Percentiles rank a stretch among this genome's conserved stretches.
Conservation (phyloP, 495 filamentous ascomycete species). For the Penicillium samsonianum region DNA sequence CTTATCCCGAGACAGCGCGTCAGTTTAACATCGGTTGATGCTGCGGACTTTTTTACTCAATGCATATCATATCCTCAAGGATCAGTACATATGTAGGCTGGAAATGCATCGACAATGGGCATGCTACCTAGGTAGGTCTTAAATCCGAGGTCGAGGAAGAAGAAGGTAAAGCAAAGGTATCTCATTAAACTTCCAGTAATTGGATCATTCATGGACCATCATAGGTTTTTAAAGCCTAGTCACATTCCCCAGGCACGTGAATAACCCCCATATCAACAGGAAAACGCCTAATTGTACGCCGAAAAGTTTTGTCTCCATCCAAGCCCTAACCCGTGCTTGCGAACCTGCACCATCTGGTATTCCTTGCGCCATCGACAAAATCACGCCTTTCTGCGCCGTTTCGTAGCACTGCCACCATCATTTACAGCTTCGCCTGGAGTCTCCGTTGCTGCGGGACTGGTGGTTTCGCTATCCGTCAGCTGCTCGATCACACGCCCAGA, state of each 20-base stretch:
- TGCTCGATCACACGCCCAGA: slow-evolving; percentile 45
- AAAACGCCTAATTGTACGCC: slow-evolving; percentile 10
- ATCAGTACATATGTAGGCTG: too few species aligned
- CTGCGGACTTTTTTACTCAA: too few species aligned
- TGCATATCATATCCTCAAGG: too few species aligned
- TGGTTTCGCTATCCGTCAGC: slow-evolving; percentile 50
- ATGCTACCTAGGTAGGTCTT: too few species aligned
- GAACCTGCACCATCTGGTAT: background rate
- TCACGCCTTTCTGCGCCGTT: slow-evolving; percentile 44
- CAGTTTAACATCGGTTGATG: too few species aligned
- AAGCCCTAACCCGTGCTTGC: background rate
- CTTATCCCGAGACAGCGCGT: too few species aligned
- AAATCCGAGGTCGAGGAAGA: too few species aligned
- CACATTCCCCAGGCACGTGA: background rate
- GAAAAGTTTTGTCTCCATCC: slow-evolving; percentile 1
- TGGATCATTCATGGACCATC: slow-evolving; percentile 10
- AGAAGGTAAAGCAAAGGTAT: slow-evolving; percentile 8
- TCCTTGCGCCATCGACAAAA: background rate
- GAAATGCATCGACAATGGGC: too few species aligned
- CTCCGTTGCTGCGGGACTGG: slow-evolving; percentile 43
- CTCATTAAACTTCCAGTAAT: slow-evolving; percentile 2
- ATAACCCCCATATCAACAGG: slow-evolving; percentile 4
- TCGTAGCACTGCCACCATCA: slow-evolving; percentile 34
- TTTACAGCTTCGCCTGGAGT: slow-evolving; percentile 13
- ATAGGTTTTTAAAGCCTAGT: slow-evolving; percentile 7